Percentiles rank a stretch among this genome's conserved stretches.
These are phyloP conservation scores for Hanseniaspora opuntiae DNA, from an alignment of 805 yeast species.

Conservation along the genomic window DNA sequence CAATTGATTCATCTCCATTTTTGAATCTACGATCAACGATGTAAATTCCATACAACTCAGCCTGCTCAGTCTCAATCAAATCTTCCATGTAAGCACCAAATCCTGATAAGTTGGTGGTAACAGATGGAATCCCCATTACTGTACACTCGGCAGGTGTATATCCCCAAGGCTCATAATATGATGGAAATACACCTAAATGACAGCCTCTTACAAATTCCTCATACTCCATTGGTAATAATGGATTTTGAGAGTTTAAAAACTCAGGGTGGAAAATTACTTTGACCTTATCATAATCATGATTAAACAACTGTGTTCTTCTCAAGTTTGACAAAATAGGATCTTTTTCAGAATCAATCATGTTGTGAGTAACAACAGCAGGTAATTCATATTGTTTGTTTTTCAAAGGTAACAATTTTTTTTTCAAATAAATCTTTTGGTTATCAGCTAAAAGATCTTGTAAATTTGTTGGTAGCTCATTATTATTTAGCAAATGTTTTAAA, in stretches of 20 bases:
- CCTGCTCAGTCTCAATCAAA: conserved; percentile 62
- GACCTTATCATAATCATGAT: conserved; percentile 78
- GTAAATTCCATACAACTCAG: conserved; percentile 91
- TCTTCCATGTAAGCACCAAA: conserved; percentile 99
- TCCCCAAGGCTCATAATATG: conserved; percentile 99
- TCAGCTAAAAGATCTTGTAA: conserved; percentile 74
- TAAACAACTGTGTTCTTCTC: conserved; percentile 81
- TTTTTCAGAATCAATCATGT: conserved; percentile 80
- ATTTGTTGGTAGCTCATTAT: conserved; percentile 40
- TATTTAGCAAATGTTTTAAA: conserved; percentile 69
- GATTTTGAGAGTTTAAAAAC: conserved; percentile 85
- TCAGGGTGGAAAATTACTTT: conserved; percentile 96
- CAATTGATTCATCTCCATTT: conserved; percentile 82
- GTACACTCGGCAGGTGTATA: conserved; percentile 99
- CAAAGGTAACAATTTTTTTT: conserved; percentile 84
- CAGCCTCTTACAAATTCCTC: conserved; percentile 97
- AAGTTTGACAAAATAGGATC: conserved; percentile 89
- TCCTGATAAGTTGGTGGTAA: conserved; percentile 90
- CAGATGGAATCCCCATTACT: conserved; percentile 97
- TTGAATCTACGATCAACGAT: conserved; percentile 89
- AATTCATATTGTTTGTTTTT: conserved; percentile 57
- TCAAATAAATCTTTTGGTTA: conserved; percentile 75
- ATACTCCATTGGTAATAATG: conserved; percentile 81
- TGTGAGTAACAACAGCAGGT: conserved; percentile 95
- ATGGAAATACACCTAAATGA: conserved; percentile 95